These are phyloP conservation scores for Citrus sinensis DNA, from an alignment of 345 rosid species.

Conservation along the genomic window DVS_A1.0 CM039162.1:21400501-21401000, in stretches of 20 bases:
- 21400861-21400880: not conserved
- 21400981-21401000: constrained; percentile 10
- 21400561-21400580: not conserved
- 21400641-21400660: constrained; percentile 77
- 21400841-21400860: not conserved
- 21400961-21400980: constrained; percentile 5
- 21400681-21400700: constrained; percentile 90
- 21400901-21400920: not conserved
- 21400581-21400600: not conserved
- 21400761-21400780: constrained; percentile 71
- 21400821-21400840: not conserved
- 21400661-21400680: constrained; percentile 96
- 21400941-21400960: not conserved
- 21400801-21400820: constrained; percentile 1
- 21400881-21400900: not conserved
- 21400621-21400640: constrained; percentile 1
- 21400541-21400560: not conserved
- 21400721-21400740: constrained; percentile 95
- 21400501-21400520: not conserved
- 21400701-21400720: constrained; percentile 95
- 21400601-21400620: not conserved
- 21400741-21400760: constrained; percentile 93
- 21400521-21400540: not conserved
- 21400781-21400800: constrained; percentile 11
- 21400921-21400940: not conserved